Evolutionary conservation across 148 eudicot species (phyloP).

Genomic region (Dianthus caryophyllus): DNA sequence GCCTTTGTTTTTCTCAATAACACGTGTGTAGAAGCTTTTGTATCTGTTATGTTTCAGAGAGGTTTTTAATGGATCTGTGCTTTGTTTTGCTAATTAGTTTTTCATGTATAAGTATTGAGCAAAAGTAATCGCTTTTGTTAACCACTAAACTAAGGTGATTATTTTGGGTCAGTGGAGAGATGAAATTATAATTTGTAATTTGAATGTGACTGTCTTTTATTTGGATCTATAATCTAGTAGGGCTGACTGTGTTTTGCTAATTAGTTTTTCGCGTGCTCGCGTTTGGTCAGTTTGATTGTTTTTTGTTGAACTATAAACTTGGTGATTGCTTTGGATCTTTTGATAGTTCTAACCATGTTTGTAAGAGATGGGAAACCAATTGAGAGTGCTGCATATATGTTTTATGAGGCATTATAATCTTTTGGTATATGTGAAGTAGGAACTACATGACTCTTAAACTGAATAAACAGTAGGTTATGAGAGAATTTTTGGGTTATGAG

Average conservation of each 20-base stretch:
- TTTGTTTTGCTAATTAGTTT: background rate
- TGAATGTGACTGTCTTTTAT: too few species aligned
- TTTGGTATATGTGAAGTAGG: background rate
- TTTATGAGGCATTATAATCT: too few species aligned
- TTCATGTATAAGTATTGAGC: background rate
- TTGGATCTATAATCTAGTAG: too few species aligned
- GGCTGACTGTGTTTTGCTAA: too few species aligned
- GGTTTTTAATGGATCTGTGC: background rate
- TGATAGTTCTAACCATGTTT: background rate
- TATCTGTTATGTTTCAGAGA: background rate
- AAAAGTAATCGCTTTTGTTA: background rate
- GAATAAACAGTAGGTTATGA: slow-evolving; percentile 18
- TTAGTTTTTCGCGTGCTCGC: too few species aligned
- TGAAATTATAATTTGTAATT: too few species aligned
- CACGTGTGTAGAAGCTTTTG: too few species aligned
- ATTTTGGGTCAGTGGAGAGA: background rate
- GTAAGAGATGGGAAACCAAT: background rate
- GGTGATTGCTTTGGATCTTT: too few species aligned
- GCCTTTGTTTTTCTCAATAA: too few species aligned
- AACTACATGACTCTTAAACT: background rate
- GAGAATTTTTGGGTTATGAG: background rate
- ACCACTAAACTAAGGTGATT: background rate
- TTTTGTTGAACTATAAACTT: too few species aligned
- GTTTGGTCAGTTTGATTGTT: too few species aligned
- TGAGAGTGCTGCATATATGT: background rate